phyloP scores from a whole-genome alignment of 305 asterid species.

The Lippia alba region DNA sequence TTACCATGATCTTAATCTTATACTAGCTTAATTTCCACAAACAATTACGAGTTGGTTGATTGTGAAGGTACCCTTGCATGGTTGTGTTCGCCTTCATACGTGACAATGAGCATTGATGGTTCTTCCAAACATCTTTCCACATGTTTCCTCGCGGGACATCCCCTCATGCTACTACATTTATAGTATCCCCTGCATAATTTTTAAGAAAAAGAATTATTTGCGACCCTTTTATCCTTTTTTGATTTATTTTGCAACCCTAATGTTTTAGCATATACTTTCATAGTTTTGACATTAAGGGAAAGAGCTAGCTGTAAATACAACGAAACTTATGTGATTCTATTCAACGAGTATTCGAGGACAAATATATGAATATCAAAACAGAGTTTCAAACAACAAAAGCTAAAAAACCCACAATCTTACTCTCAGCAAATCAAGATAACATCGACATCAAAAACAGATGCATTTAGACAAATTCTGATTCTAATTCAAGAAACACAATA shows the following conservation, averaged over 20 bases:
- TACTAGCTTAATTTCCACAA: neutral
- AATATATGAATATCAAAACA: constrained; percentile 5
- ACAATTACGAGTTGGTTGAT: constrained; percentile 56
- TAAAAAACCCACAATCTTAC: neutral
- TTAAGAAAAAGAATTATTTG: too few relatives aligned
- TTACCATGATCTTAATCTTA: constrained; percentile 24
- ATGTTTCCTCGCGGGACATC: constrained; percentile 93
- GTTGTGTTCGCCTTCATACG: constrained; percentile 90
- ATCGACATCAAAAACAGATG: constrained; percentile 12
- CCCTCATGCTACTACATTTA: constrained; percentile 95
- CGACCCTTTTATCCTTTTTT: too few relatives aligned
- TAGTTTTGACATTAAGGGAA: too few relatives aligned
- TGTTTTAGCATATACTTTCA: too few relatives aligned
- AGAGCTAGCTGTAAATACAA: too few relatives aligned
- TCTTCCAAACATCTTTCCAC: constrained; percentile 92
- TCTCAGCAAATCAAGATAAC: neutral
- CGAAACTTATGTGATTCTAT: too few relatives aligned
- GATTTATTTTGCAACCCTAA: too few relatives aligned
- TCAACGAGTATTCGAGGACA: too few relatives aligned
- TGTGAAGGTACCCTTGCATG: constrained; percentile 76
- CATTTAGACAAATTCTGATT: neutral
- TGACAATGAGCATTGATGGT: constrained; percentile 84
- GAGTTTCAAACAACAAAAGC: constrained; percentile 16
- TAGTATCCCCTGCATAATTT: constrained; percentile 78
- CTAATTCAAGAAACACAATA: constrained; percentile 15